Base-by-base conservation (phyloP, 176 grass and related monocot species). In the Elaeis guineensis region DNA sequence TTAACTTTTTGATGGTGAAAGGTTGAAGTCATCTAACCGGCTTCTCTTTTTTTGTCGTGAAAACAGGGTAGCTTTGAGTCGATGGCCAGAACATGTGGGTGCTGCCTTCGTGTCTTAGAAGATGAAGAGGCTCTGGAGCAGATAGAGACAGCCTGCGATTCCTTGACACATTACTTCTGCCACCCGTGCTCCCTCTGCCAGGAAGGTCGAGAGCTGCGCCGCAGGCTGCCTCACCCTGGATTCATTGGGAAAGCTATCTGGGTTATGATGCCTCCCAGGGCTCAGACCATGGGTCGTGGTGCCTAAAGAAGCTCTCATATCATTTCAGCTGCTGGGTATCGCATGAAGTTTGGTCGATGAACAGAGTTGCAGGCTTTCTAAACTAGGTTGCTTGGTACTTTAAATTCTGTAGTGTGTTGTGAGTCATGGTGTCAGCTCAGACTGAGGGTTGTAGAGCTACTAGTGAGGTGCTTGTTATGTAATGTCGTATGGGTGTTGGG, bases 121-220 rank as follows among this genome's bases (percentile, higher is more conserved):
- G 72, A 97, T 18, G 69, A 86, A 59, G 78, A 67, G 35, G 82
- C 19, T 50, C 78, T 66, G 2, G 87, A 97, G 72, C 67, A 61
- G 54, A 61, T 97, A 4, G 87, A 97, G 75, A 72, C 72, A 17
- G 65, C 58, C 16, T 85, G 80, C 0, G 92, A 97, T 62, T 71
- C 91, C 17, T 72, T 63, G 0, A 88, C 92, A 25, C 87, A 97
- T 65, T 97, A 83, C 50, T 24, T 82, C 17, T 91, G 87, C n/a
- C 92, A 97, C 76, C 72, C 75, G 16, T 97, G 83, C 2, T 84
- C 92, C 30, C 87, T 97, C 49, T 97, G 84, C 73, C 87, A 91
- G 66, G 92, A 97, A 53, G 87, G 83, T 2, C 86, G 87, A 0
- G 84, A 97, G 72, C 66, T 91, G 63, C 92, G 92, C 2, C 86